Base-by-base conservation (phyloP, 352 stramenopile genomes). In the Globisporangium recalcitrans region DNA sequence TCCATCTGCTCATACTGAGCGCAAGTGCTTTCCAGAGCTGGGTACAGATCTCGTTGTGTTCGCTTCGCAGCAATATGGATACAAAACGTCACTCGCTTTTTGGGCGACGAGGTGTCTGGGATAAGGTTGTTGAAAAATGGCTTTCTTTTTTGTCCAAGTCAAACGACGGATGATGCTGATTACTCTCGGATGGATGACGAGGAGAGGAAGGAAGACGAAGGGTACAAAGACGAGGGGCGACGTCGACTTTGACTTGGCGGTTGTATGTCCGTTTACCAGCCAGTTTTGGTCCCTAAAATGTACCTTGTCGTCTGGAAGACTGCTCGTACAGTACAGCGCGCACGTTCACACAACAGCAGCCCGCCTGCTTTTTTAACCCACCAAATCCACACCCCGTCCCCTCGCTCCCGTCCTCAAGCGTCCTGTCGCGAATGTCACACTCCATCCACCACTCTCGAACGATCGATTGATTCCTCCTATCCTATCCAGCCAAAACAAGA, bases 351-450 rank as follows among this genome's bases (percentile, higher is more conserved):
- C 38, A 46, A 46, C 38, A n/a, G n/a, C 38, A 46, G 38, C 38
- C 14, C 21, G 38, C 16, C 38, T 46, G 16, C 38, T 22, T 34
- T 34, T 34, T 46, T 46, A 46, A 46, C 38, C 38, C 38, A 46
- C 38, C 38, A 46, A 46, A 58, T 11, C 24, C 36, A 27, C 36
- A 27, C 38, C 34, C 55, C 26, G 40, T 26, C 44, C 55, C n/a
- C n/a, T n/a, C n/a, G n/a, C n/a, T n/a, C 40, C 42, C 21, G 9
- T 52, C 26, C 36, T 16, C 55, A 5, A 48, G 21, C 46, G 38
- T 52, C 55, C 40, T 61, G 55, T 61, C 55, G 55, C 46, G 26
- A 62, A 46, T 62, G 55, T 62, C 40, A 40, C 40, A 62, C 53
- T 58, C 31, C n/a, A 48, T 26, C 22, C 36, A 60, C 55, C 42